phyloP scores from a whole-genome alignment of 371 early-diverging fungal species.

The Cokeromyces recurvatus region DNA sequence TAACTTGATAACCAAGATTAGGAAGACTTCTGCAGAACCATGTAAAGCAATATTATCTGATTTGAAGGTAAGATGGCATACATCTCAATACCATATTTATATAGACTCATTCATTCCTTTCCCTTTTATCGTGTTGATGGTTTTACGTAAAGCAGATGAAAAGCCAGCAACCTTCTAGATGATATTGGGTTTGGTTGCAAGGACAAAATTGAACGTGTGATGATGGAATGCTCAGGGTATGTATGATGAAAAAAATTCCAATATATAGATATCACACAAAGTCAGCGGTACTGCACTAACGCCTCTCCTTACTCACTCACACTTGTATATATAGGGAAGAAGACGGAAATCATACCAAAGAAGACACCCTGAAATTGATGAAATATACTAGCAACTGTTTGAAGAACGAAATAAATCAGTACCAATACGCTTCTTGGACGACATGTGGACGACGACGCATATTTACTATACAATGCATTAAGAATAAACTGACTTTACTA shows the following conservation, averaged over 20 bases:
- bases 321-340: slow-evolving; percentile 18
- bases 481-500: slow-evolving; percentile 8
- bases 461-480: slow-evolving; percentile 10
- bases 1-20: slow-evolving; percentile 8
- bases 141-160: slow-evolving; percentile 11
- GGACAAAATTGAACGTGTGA: slow-evolving; percentile 13
- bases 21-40: slow-evolving; percentile 11
- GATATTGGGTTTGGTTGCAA: slow-evolving; percentile 15
- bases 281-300: slow-evolving; percentile 11
- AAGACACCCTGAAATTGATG: slow-evolving; percentile 18
- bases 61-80: slow-evolving; percentile 15
- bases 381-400: slow-evolving; percentile 13
- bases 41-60: slow-evolving; percentile 13
- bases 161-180: slow-evolving; percentile 13
- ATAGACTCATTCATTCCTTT: slow-evolving; percentile 9
- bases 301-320: slow-evolving; percentile 12
- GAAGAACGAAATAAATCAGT: slow-evolving; percentile 10
- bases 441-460: slow-evolving; percentile 10
- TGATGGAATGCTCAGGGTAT: slow-evolving; percentile 21
- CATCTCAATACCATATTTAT: slow-evolving; percentile 13
- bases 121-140: slow-evolving; percentile 12
- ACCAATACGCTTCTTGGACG: slow-evolving; percentile 10
- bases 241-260: slow-evolving; percentile 10
- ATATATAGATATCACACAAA: slow-evolving; percentile 11
- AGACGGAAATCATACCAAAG: slow-evolving; percentile 15